These are phyloP conservation scores for Nasturtium officinale DNA, from an alignment of 345 rosid genomes.

Conservation along the genomic window DNA sequence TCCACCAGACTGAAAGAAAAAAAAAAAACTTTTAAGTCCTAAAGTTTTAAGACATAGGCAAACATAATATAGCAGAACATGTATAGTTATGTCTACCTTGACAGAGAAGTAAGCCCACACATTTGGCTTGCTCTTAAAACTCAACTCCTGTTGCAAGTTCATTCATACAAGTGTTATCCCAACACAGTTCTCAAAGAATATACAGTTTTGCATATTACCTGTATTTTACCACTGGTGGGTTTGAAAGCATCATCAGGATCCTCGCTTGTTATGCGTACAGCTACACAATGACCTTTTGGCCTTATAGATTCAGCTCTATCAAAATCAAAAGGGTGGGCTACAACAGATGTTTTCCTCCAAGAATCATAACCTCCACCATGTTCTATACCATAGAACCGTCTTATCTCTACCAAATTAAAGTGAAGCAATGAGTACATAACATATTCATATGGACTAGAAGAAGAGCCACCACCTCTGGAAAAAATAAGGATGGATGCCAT, in stretches of 20 bases:
- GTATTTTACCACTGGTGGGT: slow-evolving; percentile 98
- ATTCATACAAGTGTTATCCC: slow-evolving; percentile 37
- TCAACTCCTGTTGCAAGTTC: slow-evolving; percentile 74
- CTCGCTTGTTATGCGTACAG: slow-evolving; percentile 99
- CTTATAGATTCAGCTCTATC: slow-evolving; percentile 81
- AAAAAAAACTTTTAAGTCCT: no score
- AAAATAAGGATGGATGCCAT: slow-evolving; percentile 28
- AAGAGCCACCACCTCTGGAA: slow-evolving; percentile 13
- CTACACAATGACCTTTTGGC: slow-evolving; percentile 99
- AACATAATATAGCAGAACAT: not conserved
- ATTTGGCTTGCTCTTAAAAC: slow-evolving; percentile 99
- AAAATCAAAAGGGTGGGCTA: slow-evolving; percentile 77
- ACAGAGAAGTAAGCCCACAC: slow-evolving; percentile 99
- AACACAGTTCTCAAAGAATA: slow-evolving; percentile 12
- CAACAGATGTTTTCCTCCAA: slow-evolving; percentile 82
- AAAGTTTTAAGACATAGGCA: no score
- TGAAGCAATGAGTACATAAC: slow-evolving; percentile 26
- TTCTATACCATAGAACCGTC: slow-evolving; percentile 93
- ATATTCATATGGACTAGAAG: not conserved
- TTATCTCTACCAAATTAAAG: slow-evolving; percentile 67
- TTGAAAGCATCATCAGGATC: slow-evolving; percentile 99
- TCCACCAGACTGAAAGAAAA: slow-evolving; percentile 96
- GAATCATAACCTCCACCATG: slow-evolving; percentile 93
- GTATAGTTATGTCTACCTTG: slow-evolving; percentile 59
- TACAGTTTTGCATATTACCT: slow-evolving; percentile 52